A percentile compares a stretch with the other conserved stretches of the same genome.
Conservation (phyloP, 768 basidiomycete genomes). For the Hericium rajendrae region DNA sequence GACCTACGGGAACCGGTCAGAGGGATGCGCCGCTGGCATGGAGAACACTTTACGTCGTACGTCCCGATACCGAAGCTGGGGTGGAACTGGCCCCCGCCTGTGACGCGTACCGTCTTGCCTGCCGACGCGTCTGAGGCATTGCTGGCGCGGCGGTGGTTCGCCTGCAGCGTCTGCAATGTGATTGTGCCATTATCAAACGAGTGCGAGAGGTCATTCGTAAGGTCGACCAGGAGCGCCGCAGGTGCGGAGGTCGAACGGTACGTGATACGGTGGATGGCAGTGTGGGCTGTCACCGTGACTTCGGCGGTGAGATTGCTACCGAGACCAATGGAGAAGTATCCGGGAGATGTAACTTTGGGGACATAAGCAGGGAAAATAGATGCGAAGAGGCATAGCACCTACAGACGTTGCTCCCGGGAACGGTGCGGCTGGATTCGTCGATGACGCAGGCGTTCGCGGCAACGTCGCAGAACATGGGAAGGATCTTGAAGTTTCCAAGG, state of each 20-base stretch:
- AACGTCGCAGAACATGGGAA: conserved; percentile 38
- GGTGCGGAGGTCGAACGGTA: not conserved
- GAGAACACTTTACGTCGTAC: not conserved
- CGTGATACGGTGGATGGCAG: not conserved
- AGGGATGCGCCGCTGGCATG: too few relatives aligned
- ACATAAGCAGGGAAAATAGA: conserved; percentile 25
- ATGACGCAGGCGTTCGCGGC: conserved; percentile 42
- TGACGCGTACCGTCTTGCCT: not conserved
- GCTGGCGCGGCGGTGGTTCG: too few relatives aligned
- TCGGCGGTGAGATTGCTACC: not conserved
- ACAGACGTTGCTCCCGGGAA: not conserved
- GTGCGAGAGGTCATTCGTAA: not conserved
- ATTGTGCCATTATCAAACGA: not conserved
- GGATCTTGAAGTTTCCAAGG: conserved; percentile 55
- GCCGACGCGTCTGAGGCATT: not conserved
- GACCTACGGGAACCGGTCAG: not conserved
- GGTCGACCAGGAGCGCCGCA: not conserved
- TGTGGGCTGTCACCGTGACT: not conserved
- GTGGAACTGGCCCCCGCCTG: not conserved
- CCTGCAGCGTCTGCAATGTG: not conserved
- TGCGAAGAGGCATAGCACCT: conserved; percentile 38
- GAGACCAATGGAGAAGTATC: conserved; percentile 56
- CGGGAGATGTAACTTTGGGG: conserved; percentile 39
- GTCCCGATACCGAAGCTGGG: not conserved
- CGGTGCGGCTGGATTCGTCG: conserved; percentile 23